Base-by-base conservation (phyloP, 192 early-diverging fungal genomes). In the Podila horticola region DNA sequence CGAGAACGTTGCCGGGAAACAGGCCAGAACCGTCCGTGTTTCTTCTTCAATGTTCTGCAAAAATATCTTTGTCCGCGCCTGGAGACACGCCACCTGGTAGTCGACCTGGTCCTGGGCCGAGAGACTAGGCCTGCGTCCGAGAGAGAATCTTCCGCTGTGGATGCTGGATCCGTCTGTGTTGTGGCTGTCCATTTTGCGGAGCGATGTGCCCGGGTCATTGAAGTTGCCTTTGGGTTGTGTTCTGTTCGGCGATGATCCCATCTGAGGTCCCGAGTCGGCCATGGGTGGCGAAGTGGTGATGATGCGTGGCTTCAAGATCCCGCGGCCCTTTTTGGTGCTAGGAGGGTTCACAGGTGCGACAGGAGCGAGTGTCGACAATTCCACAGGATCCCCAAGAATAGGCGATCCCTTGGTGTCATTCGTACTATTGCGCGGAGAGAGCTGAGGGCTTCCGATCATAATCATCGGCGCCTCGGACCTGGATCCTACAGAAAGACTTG, bases 11-110 rank as follows among this genome's bases (percentile, higher is more conserved):
- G 71, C 45, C 9, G 77, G 77, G 34, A 81, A 81, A 30, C 77
- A 73, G 1, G 77, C 60, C 2, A 81, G 48, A 11, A 81, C 62
- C 1, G 69, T 9, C 20, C 71, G 52, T 3, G 63, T 69, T 57
- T 81, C 77, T 55, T 73, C 71, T 64, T 81, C 77, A 55, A 81
- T 73, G 19, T 81, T 81, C 62, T 81, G 61, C 34, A 66, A 30
- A 65, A 81, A 81, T 19, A 51, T 69, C 26, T 73, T 73, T 28
- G 57, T 66, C 36, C 77, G 62, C 17, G 77, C 61, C n/a, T 69
- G 65, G 7, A 57, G n/a, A 38, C 52, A 58, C 6, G 71, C 77
- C 69, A 81, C 38, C 67, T 31, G 58, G 41, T 65, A 69, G 15
- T 81, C 71, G 15, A 55, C 58, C 30, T 55, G 52, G 2, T 64